Conservation (phyloP, 768 basidiomycete genomes). For the Russula emetica region DNA sequence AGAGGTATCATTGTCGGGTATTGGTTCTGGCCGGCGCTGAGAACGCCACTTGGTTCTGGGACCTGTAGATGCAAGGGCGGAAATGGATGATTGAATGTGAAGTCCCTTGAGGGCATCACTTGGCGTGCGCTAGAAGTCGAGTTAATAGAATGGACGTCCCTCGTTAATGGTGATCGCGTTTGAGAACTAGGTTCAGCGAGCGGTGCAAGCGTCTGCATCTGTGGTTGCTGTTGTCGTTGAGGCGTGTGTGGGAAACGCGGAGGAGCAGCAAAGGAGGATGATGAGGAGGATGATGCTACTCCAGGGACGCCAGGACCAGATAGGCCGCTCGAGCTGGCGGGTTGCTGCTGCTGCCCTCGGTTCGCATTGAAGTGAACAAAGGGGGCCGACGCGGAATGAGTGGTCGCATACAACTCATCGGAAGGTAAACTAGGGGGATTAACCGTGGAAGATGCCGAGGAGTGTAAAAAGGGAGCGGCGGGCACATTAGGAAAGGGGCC, state of each 20-base stretch:
- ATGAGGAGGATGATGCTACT: neutral
- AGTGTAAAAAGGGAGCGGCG: constrained; percentile 30
- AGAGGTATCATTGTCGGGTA: neutral
- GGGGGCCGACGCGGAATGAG: neutral
- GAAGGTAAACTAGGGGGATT: constrained; percentile 25
- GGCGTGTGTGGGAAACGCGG: neutral
- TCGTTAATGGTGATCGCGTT: neutral
- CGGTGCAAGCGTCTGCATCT: neutral
- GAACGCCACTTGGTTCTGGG: neutral
- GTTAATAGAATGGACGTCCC: neutral
- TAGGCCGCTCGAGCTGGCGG: constrained; percentile 10
- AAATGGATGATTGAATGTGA: constrained; percentile 22
- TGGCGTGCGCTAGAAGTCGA: neutral
- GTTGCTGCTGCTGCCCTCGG: neutral
- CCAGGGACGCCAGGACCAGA: constrained; percentile 28
- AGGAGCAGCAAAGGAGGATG: constrained; percentile 8
- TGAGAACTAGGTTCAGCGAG: neutral
- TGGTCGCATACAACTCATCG: constrained; percentile 14
- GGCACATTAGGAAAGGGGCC: constrained; percentile 53
- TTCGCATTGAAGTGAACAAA: constrained; percentile 12
- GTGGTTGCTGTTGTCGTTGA: neutral
- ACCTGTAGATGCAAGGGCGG: constrained; percentile 20
- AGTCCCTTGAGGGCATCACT: constrained; percentile 13
- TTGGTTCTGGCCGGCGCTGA: neutral
- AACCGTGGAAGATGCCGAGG: constrained; percentile 33